Evolutionary conservation across 2,329 filamentous ascomycete species (phyloP), one percentile per base, ranked within the genome.

Genomic region (Coleophoma cylindrospora): DNA sequence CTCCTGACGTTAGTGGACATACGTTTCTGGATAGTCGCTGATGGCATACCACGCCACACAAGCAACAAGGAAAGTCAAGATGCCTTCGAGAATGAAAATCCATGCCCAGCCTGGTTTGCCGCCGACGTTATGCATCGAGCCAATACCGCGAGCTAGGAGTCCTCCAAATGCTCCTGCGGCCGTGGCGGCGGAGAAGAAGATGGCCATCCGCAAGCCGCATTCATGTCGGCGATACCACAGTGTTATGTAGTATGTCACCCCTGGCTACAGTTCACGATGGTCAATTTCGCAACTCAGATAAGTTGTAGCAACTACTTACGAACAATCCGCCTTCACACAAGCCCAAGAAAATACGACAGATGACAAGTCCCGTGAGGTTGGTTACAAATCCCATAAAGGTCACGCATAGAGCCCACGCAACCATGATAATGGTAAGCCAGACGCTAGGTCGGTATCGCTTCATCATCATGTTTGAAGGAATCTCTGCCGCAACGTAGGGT

Each of bases 361-460:
- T 60, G 56, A 66, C 61, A n/a, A 66, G 50, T 5, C 62, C 64
- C 12, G 55, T 58, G 55, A 58, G 64, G 45, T 63, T 66, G 5
- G 53, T 36, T 4, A 64, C 61, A 40, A 64, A 62, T 4, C 64
- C 64, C 61, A 64, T 64, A 19, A 49, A 51, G n/a, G 52, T 56
- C 47, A 58, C 51, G 4, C 40, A 40, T 4, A 47, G 40, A 12
- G 50, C 48, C 53, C 54, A 55, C 17, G 86, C 86, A 12, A 57
- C 44, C 0, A 81, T 87, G 58, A 85, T 74, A 1, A 82, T 83
- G 7, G 81, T 73, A 54, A 87, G 70, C 72, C 82, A 86, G 44
- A 77, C 74, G 19, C 77, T 76, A 2, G 83, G 83, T 2, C 50
- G 40, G 14, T 55, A 68, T n/a, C 66, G 64, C 64, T 79, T 80